Evolutionary conservation across 768 basidiomycete species (phyloP), one percentile per base, ranked within the genome.

Genomic region (Kwoniella europaea): DNA sequence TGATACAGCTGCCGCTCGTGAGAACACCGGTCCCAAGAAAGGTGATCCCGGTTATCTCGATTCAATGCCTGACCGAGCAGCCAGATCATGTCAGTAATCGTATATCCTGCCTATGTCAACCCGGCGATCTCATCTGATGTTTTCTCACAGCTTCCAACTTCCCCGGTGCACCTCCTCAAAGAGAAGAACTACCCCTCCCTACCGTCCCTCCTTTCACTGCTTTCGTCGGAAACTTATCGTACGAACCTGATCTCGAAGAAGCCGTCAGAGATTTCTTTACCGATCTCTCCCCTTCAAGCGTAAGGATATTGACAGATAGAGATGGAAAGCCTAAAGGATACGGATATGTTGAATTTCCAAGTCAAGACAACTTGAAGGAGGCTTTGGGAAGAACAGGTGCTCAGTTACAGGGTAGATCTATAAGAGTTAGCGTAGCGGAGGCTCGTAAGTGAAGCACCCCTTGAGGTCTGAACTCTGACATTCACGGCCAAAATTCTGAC

Each of bases 291-390:
- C 87, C 90, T 72, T 91, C 91, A 82, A 90, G 90, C 20, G 88
- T 93, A 73, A 95, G 98, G 86, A 92, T 98, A 71, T 96, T 98
- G 84, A 91, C 88, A 81, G 95, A 95, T 76, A 60, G 65, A 2
- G 94, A 95, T 64, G 94, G 95, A 60, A 94, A 93, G 82, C 93
- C 95, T 20, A 98, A 98, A 84, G 97, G 97, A 0, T 98, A 98
- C 85, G 97, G 96, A 43, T 98, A 99, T 82, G 89, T 98, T 69
- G 97, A 99, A 82, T 98, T 98, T 79, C 88, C 87, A n/a, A 91
- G 90, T 63, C 79, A 94, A 68, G 93, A 95, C 20, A 90, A 89
- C 58, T 85, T 98, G 62, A 95, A 95, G 85, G 90, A 90, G 69
- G 97, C 91, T 4, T 85, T 99, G 46, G 84, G 86, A 22, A 91